Base-by-base conservation (phyloP, 139 green algal genomes). In the Pseudopediastrum boryanum region DNA sequence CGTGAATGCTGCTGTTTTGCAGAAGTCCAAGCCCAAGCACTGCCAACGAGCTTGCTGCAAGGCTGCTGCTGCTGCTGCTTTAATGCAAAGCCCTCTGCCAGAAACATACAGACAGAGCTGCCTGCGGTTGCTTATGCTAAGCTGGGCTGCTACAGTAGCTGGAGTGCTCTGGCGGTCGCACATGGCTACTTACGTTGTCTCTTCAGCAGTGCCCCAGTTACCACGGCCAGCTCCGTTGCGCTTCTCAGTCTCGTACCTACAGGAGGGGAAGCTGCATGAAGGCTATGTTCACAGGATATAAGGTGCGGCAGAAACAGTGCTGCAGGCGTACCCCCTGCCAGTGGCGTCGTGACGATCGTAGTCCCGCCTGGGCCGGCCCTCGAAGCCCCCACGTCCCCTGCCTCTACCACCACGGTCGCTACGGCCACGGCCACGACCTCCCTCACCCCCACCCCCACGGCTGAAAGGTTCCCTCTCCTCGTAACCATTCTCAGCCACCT, bases 311-410 rank as follows among this genome's bases (percentile, higher is more conserved):
- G 39, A n/a, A 70, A 56, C 38, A 33, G 54, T 41, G 43, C 16
- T 62, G 70, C 42, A 65, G 42, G 58, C 48, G 1, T 21, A 71
- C 92, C 89, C 91, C 31, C 93, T 84, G 70, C 93, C 93, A 67
- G 89, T 94, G 79, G 84, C 92, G 75, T 95, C 92, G 66, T 92
- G 91, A 75, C 93, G 89, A 63, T 97, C 93, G 38, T 91, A 97
- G 46, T 95, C 89, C 54, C 93, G 85, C 43, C 91, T 81, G 31
- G 63, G 81, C 19, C 59, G 52, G 23, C 71, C 66, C 31, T 82
- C 75, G 54, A 83, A 74, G 41, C 80, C 65, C 35, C 80, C 62
- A 23, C 76, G 35, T 63, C 86, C 75, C 48, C 86, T 42, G 36
- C 83, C 74, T 31, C 84, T 79, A 51, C 83, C 69, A 44, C 83